A percentile compares a stretch with the other conserved stretches of the same genome.
phyloP scores from a whole-genome alignment of 495 filamentous ascomycete species.

The Aspergillus avenaceus region DNA sequence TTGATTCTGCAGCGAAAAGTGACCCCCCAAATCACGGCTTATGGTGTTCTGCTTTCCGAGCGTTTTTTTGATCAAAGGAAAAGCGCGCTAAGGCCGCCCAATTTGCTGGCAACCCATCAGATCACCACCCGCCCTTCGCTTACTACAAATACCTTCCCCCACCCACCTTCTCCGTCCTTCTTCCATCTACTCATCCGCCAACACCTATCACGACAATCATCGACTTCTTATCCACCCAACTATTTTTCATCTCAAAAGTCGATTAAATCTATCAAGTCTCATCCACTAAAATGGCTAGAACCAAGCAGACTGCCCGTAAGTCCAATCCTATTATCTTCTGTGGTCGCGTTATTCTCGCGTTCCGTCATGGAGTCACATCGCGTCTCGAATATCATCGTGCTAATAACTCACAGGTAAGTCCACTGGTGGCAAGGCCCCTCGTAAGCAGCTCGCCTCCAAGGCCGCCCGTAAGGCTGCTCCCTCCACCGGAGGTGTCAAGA shows the following conservation, averaged over 20 bases:
- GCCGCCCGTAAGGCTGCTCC: slow-evolving; percentile 74
- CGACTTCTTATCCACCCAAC: slow-evolving; percentile 42
- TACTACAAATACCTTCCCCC: slow-evolving; percentile 51
- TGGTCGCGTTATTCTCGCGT: slow-evolving; percentile 25
- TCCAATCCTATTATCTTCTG: slow-evolving; percentile 25
- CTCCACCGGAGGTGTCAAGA: slow-evolving; percentile 94
- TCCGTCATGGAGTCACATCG: slow-evolving; percentile 17
- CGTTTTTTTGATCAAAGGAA: slow-evolving; percentile 31
- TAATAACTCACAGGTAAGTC: slow-evolving; percentile 65
- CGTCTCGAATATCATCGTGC: slow-evolving; percentile 16
- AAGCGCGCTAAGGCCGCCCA: slow-evolving; percentile 22
- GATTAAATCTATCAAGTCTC: slow-evolving; percentile 43
- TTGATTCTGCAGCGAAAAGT: slow-evolving; percentile 31
- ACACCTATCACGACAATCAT: slow-evolving; percentile 26
- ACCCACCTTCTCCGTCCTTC: slow-evolving; percentile 47
- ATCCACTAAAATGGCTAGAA: slow-evolving; percentile 82
- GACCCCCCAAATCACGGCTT: slow-evolving; percentile 31
- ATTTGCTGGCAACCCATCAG: slow-evolving; percentile 25
- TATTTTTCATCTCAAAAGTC: slow-evolving; percentile 43
- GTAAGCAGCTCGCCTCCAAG: slow-evolving; percentile 95
- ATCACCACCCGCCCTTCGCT: slow-evolving; percentile 38
- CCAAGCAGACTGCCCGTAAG: slow-evolving; percentile 99
- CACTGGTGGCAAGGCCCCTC: slow-evolving; percentile 98
- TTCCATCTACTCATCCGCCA: slow-evolving; percentile 38
- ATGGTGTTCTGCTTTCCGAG: slow-evolving; percentile 34